Base-by-base conservation (phyloP, 306 rosid genomes). In the Sicyos baderoa region DNA sequence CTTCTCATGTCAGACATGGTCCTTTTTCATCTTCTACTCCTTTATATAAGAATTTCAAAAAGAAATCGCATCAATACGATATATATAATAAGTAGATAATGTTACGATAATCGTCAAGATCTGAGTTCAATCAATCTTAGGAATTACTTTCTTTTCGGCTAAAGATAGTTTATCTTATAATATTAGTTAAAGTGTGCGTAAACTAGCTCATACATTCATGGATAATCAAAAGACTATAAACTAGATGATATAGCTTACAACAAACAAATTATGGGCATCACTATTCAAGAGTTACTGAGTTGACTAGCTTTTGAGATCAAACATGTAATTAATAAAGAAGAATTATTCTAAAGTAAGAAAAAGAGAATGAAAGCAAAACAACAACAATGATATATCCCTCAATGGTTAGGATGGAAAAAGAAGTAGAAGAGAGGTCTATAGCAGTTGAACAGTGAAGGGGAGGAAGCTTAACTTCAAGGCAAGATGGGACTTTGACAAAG, bases 381-480 rank as follows among this genome's bases (percentile, higher is more conserved):
- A 63, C 65, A 42, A 22, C 16, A 12, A 37, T 37, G 35, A 29
- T 29, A 29, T 37, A 37, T 70, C 54, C 75, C 53, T 1, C 49
- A 32, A 64, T 14, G 22, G 51, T 11, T 47, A 40, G 45, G 2
- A 1, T 40, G 11, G 11, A 40, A 9, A 40, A 40, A 2, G 11
- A 7, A 57, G 64, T 27, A 25, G 74, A 27, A 54, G 64, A 40
- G 52, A 29, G 3, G 17, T 53, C n/a, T 16, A 74, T 68, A 80
- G 80, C 59, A 70, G 85, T 88, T 81, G 87, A 81, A 52, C 54
- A 29, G 76, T 21, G 45, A 40, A 75, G 72, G 22, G 72, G 54
- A 78, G 74, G 83, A 89, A 93, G 95, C 99, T 93, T 90, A 77
- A 71, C 88, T 85, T 90, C 87, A 81, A 7, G 45, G 45, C 45